phyloP scores from a whole-genome alignment of 139 green algal species.

The Pseudopediastrum boryanum region DNA sequence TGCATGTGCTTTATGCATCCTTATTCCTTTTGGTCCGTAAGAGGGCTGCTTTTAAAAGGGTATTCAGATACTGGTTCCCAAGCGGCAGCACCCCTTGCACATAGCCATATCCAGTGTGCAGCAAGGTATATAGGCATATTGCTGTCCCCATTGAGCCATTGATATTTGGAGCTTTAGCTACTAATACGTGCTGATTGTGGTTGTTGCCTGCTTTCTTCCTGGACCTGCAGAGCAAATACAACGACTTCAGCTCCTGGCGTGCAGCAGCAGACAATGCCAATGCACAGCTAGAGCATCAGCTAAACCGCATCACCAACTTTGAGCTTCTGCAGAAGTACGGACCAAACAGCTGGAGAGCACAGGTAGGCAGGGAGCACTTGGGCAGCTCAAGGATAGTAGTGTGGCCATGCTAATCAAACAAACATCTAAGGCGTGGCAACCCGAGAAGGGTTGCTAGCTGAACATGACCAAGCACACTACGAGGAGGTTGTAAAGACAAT shows the following conservation, averaged over 20 bases:
- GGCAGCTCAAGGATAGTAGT: no score
- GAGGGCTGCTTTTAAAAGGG: background rate
- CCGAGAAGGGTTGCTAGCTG: no score
- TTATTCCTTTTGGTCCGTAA: background rate
- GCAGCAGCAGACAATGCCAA: slow-evolving; percentile 73
- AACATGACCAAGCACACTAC: no score
- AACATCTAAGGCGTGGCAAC: no score
- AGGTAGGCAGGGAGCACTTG: no score
- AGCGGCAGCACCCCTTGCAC: background rate
- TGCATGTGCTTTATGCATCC: background rate
- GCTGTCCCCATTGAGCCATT: background rate
- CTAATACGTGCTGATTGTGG: background rate
- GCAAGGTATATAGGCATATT: background rate
- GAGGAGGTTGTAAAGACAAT: no score
- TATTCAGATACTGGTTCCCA: background rate
- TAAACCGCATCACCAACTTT: slow-evolving; percentile 75
- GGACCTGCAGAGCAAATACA: slow-evolving; percentile 36
- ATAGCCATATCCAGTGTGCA: background rate
- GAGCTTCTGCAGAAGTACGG: slow-evolving; percentile 83
- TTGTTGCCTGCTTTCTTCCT: background rate
- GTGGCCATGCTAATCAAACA: no score
- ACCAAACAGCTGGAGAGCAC: slow-evolving; percentile 64
- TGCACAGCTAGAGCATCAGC: slow-evolving; percentile 83
- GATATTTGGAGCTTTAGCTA: background rate
- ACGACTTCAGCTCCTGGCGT: slow-evolving; percentile 65